phyloP scores from a whole-genome alignment of 768 basidiomycete genomes.

The Leccinum subgranulosum region DNA sequence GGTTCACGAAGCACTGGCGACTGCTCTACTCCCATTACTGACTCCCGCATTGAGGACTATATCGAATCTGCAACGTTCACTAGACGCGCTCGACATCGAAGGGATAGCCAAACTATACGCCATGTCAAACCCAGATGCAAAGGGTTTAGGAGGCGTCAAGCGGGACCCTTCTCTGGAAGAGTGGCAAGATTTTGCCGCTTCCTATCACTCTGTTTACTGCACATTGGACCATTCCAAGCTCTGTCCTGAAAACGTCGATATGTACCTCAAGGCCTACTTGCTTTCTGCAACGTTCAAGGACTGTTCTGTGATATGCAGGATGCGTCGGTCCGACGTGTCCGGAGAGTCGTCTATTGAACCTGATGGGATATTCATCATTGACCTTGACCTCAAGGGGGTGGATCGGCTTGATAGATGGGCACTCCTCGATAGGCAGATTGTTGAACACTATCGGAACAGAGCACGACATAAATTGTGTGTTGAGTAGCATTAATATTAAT shows the following conservation, averaged over 20 bases:
- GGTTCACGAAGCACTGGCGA: constrained; percentile 51
- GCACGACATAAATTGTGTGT: constrained; percentile 17
- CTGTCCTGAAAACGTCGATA: constrained; percentile 45
- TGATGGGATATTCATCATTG: constrained; percentile 66
- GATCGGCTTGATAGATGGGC: constrained; percentile 67
- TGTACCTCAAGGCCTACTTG: constrained; percentile 71
- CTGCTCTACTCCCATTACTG: constrained; percentile 44
- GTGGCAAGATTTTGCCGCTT: constrained; percentile 61
- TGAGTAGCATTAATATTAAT: constrained; percentile 7
- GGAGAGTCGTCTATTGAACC: constrained; percentile 27
- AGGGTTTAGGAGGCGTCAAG: constrained; percentile 28
- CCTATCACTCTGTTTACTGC: constrained; percentile 41
- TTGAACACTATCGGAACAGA: constrained; percentile 36
- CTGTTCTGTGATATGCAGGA: constrained; percentile 70
- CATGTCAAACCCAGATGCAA: constrained; percentile 15
- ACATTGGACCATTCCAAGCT: constrained; percentile 38
- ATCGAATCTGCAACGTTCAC: constrained; percentile 61
- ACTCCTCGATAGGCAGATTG: constrained; percentile 68
- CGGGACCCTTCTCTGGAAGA: constrained; percentile 60
- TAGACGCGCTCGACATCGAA: constrained; percentile 86
- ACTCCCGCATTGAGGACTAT: constrained; percentile 55
- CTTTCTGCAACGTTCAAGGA: constrained; percentile 97
- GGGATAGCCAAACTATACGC: constrained; percentile 52
- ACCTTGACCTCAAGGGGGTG: constrained; percentile 80
- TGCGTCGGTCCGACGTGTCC: constrained; percentile 7